Base-by-base conservation (phyloP, 2,329 filamentous ascomycete genomes). In the Exophiala calicioides region DNA sequence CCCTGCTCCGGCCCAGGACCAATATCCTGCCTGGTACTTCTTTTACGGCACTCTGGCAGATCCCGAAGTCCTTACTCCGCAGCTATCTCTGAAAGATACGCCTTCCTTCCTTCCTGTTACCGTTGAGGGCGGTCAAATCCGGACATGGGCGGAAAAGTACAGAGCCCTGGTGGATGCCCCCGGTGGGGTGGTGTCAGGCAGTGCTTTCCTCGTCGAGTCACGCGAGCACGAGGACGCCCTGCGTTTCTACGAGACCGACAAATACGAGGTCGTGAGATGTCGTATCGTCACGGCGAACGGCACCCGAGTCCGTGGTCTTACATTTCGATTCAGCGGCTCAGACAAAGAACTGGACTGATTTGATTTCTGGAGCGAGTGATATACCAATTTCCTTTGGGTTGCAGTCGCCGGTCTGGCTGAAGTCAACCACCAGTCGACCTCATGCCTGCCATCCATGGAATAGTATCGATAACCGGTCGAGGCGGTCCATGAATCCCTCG, bases 21-120 rank as follows among this genome's bases (percentile, higher is more conserved):
- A 68, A 35, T 68, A 61, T 32, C 65, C 65, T 0, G 65, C 74
- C 0, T 70, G 63, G 62, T 72, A 72, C 50, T 73, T 72, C 56
- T 71, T 72, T 50, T 72, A 73, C 49, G 67, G 68, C 9, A 71
- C 64, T 1, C 58, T 72, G 2, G 63, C 58, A 1, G 58, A 68
- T 7, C 39, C 60, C 0, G 44, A 40, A 0, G 47, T 68, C 4
- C 61, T 73, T 2, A 44, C 41, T 5, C 53, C 61, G 12, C 59
- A 70, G 1, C 56, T 71, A 9, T 56, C 58, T 2, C 47, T 69
- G 7, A 41, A 59, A 2, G 33, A 58, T 7, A 36, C 52, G 18
- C 62, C 62, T 0, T 8, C 42, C 7, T 45, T 63, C 19, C 30
- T 58, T 4, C 56, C 57, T 1, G 69, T 69, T 0, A 56, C 50